These are phyloP conservation scores for Diphasiastrum complanatum DNA, from an alignment of 83 land plant genomes.

Conservation along the genomic window DNA sequence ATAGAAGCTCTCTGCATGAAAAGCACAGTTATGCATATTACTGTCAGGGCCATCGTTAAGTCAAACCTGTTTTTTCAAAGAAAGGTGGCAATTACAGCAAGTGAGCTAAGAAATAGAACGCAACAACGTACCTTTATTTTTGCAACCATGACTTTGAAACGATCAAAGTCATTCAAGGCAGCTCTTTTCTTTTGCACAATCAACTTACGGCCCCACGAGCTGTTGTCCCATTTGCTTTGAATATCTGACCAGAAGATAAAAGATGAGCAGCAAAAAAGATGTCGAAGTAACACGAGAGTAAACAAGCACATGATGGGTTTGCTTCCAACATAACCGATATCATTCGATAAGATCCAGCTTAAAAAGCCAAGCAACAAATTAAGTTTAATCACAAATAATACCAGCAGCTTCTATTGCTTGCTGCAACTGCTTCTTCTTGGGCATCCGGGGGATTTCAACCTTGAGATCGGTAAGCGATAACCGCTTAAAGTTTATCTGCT, in stretches of 20 bases:
- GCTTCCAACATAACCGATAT: no score
- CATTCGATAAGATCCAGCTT: no score
- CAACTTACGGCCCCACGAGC: slow-evolving; percentile 16
- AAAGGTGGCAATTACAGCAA: no score
- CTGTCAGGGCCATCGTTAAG: neutral
- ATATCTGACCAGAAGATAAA: neutral
- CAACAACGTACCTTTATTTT: slow-evolving; percentile 9
- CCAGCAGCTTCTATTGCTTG: slow-evolving; percentile 10
- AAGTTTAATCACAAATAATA: no score
- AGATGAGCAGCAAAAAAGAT: neutral
- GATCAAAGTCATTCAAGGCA: slow-evolving; percentile 10
- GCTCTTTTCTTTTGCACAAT: slow-evolving; percentile 17
- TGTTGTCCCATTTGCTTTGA: slow-evolving; percentile 11
- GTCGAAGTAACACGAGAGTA: no score
- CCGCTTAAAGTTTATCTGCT: slow-evolving; percentile 6
- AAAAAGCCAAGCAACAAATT: no score
- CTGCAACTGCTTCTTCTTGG: slow-evolving; percentile 2
- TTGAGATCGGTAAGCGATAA: slow-evolving; percentile 7
- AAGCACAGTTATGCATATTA: neutral
- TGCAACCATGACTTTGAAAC: slow-evolving; percentile 17
- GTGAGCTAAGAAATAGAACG: no score
- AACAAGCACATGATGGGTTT: no score
- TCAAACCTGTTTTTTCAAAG: neutral
- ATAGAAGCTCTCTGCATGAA: slow-evolving; percentile 6
- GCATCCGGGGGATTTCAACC: slow-evolving; percentile 13